A percentile compares a stretch with the other conserved stretches of the same genome.
Conservation (phyloP, 805 yeast genomes). For the Starmera dryadoides region DNA sequence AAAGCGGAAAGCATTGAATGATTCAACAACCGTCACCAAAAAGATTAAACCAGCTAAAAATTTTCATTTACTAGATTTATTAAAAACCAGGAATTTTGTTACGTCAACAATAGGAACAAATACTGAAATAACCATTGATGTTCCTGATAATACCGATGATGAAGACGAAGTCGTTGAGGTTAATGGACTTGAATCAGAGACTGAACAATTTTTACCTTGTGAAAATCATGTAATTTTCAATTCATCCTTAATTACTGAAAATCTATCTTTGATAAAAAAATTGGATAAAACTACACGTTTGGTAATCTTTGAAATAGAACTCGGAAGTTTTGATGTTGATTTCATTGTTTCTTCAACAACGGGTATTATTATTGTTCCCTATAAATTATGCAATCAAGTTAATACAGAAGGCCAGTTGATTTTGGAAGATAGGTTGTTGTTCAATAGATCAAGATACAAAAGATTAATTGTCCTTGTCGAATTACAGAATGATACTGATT, state of each 20-base stretch:
- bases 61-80: not conserved
- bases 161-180: no score
- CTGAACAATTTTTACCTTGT: not conserved
- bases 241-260: not conserved
- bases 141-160: no score
- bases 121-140: not conserved
- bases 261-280: slow-evolving; percentile 2
- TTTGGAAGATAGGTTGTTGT: slow-evolving; percentile 1
- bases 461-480: slow-evolving; percentile 5
- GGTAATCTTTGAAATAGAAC: slow-evolving; percentile 9
- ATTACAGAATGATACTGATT: not conserved
- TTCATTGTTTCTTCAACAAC: slow-evolving; percentile 7
- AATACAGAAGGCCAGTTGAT: slow-evolving; percentile 5
- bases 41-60: not conserved
- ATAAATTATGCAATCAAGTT: slow-evolving; percentile 6
- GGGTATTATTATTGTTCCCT: slow-evolving; percentile 7
- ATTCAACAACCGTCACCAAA: not conserved
- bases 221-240: slow-evolving; percentile 7
- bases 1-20: not conserved
- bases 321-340: slow-evolving; percentile 10
- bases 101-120: not conserved
- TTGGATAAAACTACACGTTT: not conserved
- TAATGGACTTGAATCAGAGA: not conserved
- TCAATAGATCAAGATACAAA: slow-evolving; percentile 1
- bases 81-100: not conserved